Evolutionary conservation across 2,329 filamentous ascomycete species (phyloP), one percentile per base, ranked within the genome.

Genomic region (Orbilia brochopaga): DNA sequence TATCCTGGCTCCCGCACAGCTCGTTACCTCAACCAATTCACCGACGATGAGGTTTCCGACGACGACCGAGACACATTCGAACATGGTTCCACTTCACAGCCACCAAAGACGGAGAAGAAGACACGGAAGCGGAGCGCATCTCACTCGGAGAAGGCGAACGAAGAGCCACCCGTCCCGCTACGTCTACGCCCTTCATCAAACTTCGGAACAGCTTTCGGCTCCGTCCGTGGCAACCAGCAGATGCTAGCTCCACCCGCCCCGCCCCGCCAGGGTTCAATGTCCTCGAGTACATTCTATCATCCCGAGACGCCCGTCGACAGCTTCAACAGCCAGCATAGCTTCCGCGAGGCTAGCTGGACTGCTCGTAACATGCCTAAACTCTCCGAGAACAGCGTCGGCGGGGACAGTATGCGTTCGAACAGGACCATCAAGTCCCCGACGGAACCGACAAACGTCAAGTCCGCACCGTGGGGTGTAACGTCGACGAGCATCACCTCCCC

Each of bases 271-370:
- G 69, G 69, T 30, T 67, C 69, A 19, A 54, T 66, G 3, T 62
- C 57, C 17, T 58, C 37, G 11, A 53, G 54, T 13, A 67, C 63
- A 1, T 73, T 73, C 48, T 73, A 73, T 23, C 61, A 73, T 30
- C 67, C 69, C 7, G 69, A 73, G 15, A 73, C 69, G 15, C 69
- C 69, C 10, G 69, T 73, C 1, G 69, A 73, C 52, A 73, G 62
- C 44, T 63, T 73, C 19, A 61, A 59, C 27, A 66, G 62, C 52
- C 61, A 66, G 17, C 57, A 62, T 10, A 73, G 69, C 52, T 73
- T 66, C 32, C 53, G 57, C 24, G 69, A 73, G 15, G 62, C 61
- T 4, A 63, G 54, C 19, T 73, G 69, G 69, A 30, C n/a, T 21
- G 42, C n/a, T 8, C 27, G 61, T 13, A 23, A n/a, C n/a, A 54